Conservation (phyloP, 2,329 filamentous ascomycete genomes). For the Cylindrodendrum hubeiense region DNA sequence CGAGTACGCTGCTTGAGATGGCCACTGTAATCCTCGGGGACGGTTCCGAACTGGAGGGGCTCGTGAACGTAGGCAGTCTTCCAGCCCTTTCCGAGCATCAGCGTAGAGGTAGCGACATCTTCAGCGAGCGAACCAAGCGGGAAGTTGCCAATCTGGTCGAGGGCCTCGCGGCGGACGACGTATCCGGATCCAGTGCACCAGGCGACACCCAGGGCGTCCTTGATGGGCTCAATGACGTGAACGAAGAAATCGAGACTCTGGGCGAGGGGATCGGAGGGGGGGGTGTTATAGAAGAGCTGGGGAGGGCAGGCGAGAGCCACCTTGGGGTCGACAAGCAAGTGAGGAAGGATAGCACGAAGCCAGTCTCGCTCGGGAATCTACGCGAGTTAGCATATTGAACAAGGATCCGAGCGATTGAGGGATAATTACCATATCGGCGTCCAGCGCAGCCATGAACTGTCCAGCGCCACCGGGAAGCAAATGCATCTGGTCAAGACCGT, state of each 20-base stretch:
- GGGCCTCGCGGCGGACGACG: conserved; percentile 67
- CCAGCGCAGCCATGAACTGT: conserved; percentile 72
- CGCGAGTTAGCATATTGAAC: conserved; percentile 17
- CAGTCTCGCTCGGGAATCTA: conserved; percentile 71
- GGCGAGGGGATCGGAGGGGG: conserved; percentile 67
- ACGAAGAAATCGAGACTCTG: conserved; percentile 71
- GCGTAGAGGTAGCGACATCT: conserved; percentile 69
- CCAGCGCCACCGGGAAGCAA: conserved; percentile 66
- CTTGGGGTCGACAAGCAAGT: conserved; percentile 68
- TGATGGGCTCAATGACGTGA: conserved; percentile 64
- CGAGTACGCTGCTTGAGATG: conserved; percentile 69
- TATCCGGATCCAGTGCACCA: conserved; percentile 76
- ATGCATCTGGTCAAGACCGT: conserved; percentile 64
- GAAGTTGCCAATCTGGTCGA: conserved; percentile 72
- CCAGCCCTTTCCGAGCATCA: conserved; percentile 72
- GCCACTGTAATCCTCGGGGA: conserved; percentile 67
- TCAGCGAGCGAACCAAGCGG: conserved; percentile 71
- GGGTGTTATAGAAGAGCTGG: conserved; percentile 74
- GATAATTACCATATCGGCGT: conserved; percentile 71
- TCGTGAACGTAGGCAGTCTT: conserved; percentile 72
- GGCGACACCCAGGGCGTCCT: conserved; percentile 66
- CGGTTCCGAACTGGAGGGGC: conserved; percentile 69
- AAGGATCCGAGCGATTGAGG: background rate
- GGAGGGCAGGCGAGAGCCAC: conserved; percentile 71
- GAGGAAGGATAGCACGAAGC: conserved; percentile 70